These are phyloP conservation scores for Stephania cephalantha DNA, from an alignment of 164 flowering plant species.

Conservation along the genomic window DNA sequence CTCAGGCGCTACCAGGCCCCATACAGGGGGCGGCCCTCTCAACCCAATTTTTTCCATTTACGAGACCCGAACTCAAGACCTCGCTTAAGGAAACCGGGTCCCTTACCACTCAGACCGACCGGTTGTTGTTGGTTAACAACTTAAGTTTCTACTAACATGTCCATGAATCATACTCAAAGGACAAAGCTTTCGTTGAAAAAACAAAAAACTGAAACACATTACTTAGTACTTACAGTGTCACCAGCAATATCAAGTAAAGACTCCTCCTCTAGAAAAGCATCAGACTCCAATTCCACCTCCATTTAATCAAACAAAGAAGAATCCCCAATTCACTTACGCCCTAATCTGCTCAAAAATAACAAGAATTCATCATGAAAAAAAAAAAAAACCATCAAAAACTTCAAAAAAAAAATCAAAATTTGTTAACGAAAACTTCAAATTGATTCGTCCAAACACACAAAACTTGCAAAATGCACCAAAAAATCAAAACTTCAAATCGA, in stretches of 20 bases:
- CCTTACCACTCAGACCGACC: no score
- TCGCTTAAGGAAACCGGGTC: no score
- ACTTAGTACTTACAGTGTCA: conserved; percentile 21
- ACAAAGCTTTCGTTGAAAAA: background rate
- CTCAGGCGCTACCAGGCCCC: no score
- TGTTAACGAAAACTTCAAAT: no score
- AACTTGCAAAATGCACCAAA: no score
- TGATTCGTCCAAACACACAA: background rate
- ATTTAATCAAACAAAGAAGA: conserved; percentile 17
- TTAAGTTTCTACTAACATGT: no score
- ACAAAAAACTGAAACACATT: background rate
- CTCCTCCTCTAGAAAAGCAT: conserved; percentile 38
- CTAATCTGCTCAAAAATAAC: conserved; percentile 6
- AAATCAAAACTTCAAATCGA: background rate
- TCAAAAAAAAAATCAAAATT: background rate
- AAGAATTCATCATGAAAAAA: no score
- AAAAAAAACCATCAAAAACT: background rate
- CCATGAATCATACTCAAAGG: no score
- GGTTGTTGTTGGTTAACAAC: no score
- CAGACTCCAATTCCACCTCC: conserved; percentile 42
- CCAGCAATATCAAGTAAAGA: conserved; percentile 24
- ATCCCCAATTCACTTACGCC: conserved; percentile 3
- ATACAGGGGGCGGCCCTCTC: no score
- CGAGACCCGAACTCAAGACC: no score
- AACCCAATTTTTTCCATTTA: no score